phyloP scores from a whole-genome alignment of 441 rosid species.

The Brassica hybrid region DNA sequence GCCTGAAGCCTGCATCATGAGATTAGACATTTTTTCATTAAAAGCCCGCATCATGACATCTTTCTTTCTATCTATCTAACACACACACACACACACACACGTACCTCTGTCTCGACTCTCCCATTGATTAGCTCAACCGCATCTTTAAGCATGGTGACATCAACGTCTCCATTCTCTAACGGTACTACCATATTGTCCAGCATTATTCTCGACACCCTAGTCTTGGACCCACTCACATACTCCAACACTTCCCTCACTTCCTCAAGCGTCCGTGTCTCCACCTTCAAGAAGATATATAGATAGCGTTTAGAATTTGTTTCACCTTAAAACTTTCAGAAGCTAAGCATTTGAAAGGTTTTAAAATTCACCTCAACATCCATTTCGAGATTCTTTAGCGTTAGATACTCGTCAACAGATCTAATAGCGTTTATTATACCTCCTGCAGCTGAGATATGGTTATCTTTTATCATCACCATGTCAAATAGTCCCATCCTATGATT shows the following conservation, averaged over 20 bases:
- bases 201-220: conserved; percentile 82
- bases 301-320: not conserved
- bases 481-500: conserved; percentile 96
- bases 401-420: conserved; percentile 71
- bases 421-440: conserved; percentile 82
- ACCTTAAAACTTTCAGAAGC: not conserved
- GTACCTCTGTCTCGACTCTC: conserved; percentile 84
- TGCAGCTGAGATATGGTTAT: conserved; percentile 95
- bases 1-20: conserved; percentile 77
- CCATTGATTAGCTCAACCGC: conserved; percentile 75
- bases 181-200: conserved; percentile 97
- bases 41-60: not conserved
- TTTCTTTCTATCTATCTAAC: not conserved
- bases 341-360: conserved; percentile 5
- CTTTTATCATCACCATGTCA: conserved; percentile 97
- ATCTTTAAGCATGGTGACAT: conserved; percentile 82
- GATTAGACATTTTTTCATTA: not conserved
- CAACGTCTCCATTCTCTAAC: conserved; percentile 77
- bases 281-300: conserved; percentile 47
- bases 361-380: conserved; percentile 89
- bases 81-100: not conserved
- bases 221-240: conserved; percentile 61
- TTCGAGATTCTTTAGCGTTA: conserved; percentile 65
- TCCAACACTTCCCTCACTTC: conserved; percentile 77
- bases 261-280: conserved; percentile 85